Conservation (phyloP, 1,284 basidiomycete genomes). For the Tilletia walkeri region DNA sequence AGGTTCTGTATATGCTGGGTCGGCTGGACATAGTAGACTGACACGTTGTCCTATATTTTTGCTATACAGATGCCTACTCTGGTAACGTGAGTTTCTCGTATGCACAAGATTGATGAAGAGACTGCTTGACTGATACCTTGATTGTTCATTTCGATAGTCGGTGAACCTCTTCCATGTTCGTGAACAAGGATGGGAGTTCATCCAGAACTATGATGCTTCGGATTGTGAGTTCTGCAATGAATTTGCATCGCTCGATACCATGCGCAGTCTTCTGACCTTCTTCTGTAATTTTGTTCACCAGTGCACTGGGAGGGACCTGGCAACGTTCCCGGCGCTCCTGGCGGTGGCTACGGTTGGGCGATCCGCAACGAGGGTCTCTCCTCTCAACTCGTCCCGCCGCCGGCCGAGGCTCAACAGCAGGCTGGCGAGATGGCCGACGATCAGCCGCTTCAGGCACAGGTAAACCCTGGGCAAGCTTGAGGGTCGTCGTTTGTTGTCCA, state of each 20-base stretch:
- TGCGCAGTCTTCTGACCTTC: background rate
- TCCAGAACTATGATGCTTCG: constrained; percentile 53
- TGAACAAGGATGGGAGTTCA: constrained; percentile 71
- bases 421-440: constrained; percentile 19
- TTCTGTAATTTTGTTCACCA: background rate
- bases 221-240: constrained; percentile 28
- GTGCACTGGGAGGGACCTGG: constrained; percentile 53
- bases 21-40: background rate
- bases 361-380: constrained; percentile 48
- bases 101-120: background rate
- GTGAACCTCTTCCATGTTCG: constrained; percentile 95
- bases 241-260: background rate
- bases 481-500: no score
- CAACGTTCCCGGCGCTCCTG: constrained; percentile 45
- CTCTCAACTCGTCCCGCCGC: constrained; percentile 26
- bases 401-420: constrained; percentile 14
- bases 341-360: constrained; percentile 51
- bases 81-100: constrained; percentile 60
- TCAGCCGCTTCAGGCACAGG: constrained; percentile 18
- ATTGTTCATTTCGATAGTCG: constrained; percentile 60
- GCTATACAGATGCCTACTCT: constrained; percentile 77
- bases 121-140: background rate
- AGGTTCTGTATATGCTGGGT: background rate
- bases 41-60: background rate
- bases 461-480: constrained; percentile 12